phyloP scores from a whole-genome alignment of 1,284 basidiomycete species.

The Puccinia brachypodii region DNA sequence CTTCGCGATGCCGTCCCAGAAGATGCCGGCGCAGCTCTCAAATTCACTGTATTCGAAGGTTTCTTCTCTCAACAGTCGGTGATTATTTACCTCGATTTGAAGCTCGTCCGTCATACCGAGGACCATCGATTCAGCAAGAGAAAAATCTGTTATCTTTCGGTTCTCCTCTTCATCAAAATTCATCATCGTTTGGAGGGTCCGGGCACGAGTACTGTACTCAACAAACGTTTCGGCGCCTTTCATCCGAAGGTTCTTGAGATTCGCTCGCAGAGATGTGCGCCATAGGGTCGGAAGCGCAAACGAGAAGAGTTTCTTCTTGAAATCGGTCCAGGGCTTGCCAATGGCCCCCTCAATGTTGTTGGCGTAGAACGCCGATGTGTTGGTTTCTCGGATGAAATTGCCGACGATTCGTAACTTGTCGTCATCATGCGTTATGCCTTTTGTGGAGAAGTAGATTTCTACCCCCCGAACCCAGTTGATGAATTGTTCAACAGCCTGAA shows the following conservation, averaged over 20 bases:
- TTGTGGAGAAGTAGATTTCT: slow-evolving; percentile 11
- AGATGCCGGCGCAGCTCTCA: background rate
- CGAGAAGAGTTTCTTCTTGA: background rate
- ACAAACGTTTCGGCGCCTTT: background rate
- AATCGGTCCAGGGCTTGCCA: background rate
- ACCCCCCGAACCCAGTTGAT: slow-evolving; percentile 2
- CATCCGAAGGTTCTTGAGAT: background rate
- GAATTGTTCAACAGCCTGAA: background rate
- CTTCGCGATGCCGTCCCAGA: background rate
- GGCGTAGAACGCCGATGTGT: background rate
- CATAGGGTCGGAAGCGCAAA: background rate
- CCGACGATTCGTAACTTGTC: slow-evolving; percentile 12
- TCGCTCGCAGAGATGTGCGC: background rate
- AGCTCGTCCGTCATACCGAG: background rate
- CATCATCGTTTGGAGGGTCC: background rate
- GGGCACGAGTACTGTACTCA: background rate
- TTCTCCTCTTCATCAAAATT: background rate
- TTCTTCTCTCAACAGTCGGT: background rate
- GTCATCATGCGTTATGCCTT: background rate
- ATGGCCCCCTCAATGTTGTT: background rate
- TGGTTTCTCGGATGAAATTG: slow-evolving; percentile 2
- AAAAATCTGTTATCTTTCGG: background rate
- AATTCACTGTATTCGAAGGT: background rate
- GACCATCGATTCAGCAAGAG: background rate
- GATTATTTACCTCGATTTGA: background rate